Evolutionary conservation across 2,329 filamentous ascomycete genomes (phyloP).

Genomic region (Blumeria hordei): DNA sequence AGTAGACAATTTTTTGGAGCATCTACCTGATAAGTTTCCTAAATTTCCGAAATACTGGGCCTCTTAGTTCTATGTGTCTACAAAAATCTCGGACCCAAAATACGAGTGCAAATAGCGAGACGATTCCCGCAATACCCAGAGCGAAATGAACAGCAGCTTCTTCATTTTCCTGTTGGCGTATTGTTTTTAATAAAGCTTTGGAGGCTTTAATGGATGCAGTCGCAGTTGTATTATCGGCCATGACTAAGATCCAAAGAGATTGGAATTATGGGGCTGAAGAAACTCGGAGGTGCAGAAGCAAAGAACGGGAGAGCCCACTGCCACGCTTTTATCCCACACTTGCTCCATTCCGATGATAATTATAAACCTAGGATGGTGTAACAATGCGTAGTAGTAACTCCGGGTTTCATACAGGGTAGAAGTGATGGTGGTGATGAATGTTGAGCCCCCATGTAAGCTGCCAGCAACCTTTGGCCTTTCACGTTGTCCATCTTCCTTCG

Average conservation of each 20-base stretch:
- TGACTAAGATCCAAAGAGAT: background rate
- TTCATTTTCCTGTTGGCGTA: constrained; percentile 3
- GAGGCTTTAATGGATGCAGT: constrained; percentile 3
- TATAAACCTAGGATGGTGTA: no score
- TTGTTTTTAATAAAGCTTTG: background rate
- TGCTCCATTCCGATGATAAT: no score
- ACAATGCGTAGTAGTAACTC: no score
- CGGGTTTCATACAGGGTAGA: no score
- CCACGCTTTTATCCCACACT: no score
- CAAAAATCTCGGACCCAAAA: constrained; percentile 8
- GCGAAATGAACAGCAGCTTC: constrained; percentile 7
- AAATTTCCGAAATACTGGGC: constrained; percentile 2
- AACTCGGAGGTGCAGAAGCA: no score
- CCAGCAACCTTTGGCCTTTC: no score
- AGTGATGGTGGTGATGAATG: no score
- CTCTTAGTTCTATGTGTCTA: background rate
- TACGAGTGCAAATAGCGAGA: constrained; percentile 7
- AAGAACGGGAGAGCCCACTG: no score
- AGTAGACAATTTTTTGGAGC: background rate
- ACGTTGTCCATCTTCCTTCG: no score
- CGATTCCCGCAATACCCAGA: constrained; percentile 6
- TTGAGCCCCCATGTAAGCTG: no score
- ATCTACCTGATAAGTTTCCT: constrained; percentile 4
- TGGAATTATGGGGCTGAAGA: no score
- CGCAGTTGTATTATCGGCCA: constrained; percentile 3